Conservation (phyloP, 163 green algal species). For the Chlorella variabilis region DNA sequence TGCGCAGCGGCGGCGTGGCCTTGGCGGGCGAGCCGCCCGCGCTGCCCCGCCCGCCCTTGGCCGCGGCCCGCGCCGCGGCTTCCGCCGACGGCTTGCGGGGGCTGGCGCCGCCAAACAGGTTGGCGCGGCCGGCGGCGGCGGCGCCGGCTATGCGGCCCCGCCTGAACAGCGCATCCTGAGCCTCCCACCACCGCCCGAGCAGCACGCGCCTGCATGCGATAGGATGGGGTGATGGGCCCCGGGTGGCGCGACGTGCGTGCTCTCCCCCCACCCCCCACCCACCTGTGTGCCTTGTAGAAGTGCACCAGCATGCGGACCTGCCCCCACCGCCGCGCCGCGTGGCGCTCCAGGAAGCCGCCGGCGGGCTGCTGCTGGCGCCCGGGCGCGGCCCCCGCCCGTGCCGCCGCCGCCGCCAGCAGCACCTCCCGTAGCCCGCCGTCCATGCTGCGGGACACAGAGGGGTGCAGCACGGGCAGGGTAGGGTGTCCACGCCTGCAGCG, state of each 20-base stretch:
- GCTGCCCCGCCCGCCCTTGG: neutral
- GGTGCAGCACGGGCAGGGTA: too few relatives aligned
- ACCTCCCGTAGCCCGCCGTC: conserved; percentile 8
- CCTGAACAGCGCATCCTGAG: neutral
- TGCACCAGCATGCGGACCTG: conserved; percentile 26
- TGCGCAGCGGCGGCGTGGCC: neutral
- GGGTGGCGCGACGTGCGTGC: too few relatives aligned
- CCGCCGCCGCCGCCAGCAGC: neutral
- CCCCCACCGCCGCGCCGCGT: conserved; percentile 10
- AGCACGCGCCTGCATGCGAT: conserved; percentile 25
- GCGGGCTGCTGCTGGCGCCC: neutral
- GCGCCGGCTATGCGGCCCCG: neutral
- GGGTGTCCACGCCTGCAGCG: too few relatives aligned
- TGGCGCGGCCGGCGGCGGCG: neutral
- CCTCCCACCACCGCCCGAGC: conserved; percentile 21
- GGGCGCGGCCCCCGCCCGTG: neutral
- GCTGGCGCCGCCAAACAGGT: neutral
- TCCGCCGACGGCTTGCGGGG: neutral
- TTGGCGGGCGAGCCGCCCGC: neutral
- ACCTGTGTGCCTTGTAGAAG: conserved; percentile 38
- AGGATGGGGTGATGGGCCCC: neutral
- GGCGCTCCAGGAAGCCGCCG: conserved; percentile 1
- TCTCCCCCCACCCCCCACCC: too few relatives aligned
- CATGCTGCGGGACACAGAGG: conserved; percentile 6
- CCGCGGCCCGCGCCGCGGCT: neutral